Conservation (phyloP, 176 grass and related monocot genomes). For the Carex scoparia region DNA sequence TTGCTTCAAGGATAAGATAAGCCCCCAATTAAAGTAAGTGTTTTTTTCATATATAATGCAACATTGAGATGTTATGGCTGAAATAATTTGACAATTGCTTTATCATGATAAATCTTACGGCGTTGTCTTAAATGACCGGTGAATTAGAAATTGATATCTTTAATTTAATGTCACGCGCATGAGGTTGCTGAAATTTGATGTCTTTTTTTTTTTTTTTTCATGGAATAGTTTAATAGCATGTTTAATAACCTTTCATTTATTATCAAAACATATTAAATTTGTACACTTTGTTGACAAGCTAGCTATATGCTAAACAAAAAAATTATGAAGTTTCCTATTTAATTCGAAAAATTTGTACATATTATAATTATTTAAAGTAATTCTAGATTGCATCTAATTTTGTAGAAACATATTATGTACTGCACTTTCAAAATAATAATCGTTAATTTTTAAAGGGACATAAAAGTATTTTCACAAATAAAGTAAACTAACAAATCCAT, state of each 20-base stretch:
- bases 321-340: background rate
- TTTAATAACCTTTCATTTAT: background rate
- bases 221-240: background rate
- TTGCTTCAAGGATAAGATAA: conserved; percentile 42
- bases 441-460: too few relatives aligned
- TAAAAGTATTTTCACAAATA: too few relatives aligned
- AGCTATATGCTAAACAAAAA: too few relatives aligned
- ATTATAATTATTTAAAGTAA: background rate
- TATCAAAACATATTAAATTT: background rate
- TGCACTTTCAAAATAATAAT: too few relatives aligned
- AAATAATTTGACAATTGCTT: background rate
- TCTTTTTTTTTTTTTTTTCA: background rate
- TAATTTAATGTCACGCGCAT: background rate
- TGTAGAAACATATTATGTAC: background rate
- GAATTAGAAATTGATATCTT: background rate
- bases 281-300: background rate
- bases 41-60: background rate
- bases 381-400: background rate
- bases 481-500: too few relatives aligned
- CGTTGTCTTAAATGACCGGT: background rate
- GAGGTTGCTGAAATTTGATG: background rate
- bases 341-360: background rate
- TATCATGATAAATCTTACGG: background rate
- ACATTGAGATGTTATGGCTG: background rate
- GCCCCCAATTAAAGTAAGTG: background rate